Evolutionary conservation across 495 filamentous ascomycete species (phyloP), one percentile per base, ranked within the genome.

Genomic region (Xylaria acuta): DNA sequence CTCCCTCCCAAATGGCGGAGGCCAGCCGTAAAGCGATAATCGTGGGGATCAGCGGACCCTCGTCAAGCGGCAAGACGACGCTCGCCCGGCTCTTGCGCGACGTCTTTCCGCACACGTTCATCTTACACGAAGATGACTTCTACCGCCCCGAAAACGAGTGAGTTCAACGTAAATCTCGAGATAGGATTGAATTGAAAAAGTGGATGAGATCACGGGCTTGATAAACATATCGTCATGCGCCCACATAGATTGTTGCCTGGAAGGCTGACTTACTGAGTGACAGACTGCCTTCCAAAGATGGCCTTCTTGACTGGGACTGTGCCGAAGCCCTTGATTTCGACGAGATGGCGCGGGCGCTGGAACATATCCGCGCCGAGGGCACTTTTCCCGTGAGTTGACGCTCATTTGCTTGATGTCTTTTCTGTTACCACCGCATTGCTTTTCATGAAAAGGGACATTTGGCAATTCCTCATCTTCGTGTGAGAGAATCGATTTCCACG

Each of bases 61-160:
- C 93, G 22, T 92, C 88, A 22, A 91, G 88, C 77, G 93, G 93
- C 40, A 95, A 95, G 83, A 95, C 92, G 18, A 94, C 93, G 56
- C 84, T 94, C 18, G 89, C 92, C 51, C 86, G 93, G 4, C 86
- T 95, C 12, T 84, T 97, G 11, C 90, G 91, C 64, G 86, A 88
- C 59, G 88, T 94, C 71, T 93, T 97, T 72, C 87, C 89, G 11
- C 80, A 84, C 64, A 88, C 90, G 3, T 94, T 93, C 74, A 92
- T 97, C 72, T 85, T 98, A 51, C 94, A 97, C 78, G 89, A 96
- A 79, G 95, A 98, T 82, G 95, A 98, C 80, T 98, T 97, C 79
- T 98, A 94, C 80, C 88, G 87, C 47, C 78, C 92, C 1, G 94
- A 98, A 76, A 78, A 86, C n/a, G 83, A 91, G 88, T 91, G 74